Conservation (phyloP, 257 asterid species). For the Nicotiana undulata region DNA sequence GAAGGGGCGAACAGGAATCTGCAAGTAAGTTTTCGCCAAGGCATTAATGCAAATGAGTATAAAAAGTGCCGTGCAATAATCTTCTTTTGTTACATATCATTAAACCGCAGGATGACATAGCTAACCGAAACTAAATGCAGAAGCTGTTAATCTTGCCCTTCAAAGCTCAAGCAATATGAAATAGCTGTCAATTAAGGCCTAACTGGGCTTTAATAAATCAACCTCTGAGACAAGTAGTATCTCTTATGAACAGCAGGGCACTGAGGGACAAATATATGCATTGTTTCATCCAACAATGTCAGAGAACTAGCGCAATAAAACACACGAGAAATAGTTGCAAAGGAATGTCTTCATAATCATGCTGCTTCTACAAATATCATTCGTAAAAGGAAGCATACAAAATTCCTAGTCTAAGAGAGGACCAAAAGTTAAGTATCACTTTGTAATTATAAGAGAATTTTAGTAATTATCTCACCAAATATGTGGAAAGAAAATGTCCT, state of each 20-base stretch:
- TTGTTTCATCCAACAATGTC: neutral
- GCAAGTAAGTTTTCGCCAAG: slow-evolving; percentile 16
- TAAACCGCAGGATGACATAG: neutral
- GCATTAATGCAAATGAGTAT: slow-evolving; percentile 2
- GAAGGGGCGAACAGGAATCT: slow-evolving; percentile 98
- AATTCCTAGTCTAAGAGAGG: neutral
- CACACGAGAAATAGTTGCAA: neutral
- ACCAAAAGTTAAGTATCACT: neutral
- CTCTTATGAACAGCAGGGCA: neutral
- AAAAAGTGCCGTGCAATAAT: neutral
- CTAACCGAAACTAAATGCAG: neutral
- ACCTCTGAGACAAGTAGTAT: neutral
- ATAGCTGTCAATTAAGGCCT: neutral
- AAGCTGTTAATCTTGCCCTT: neutral
- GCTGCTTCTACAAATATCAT: neutral
- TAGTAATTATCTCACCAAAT: neutral
- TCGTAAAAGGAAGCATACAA: neutral
- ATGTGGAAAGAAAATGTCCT: neutral
- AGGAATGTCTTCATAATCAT: neutral
- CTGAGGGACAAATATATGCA: neutral
- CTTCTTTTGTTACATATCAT: neutral
- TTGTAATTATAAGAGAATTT: neutral
- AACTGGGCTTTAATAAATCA: neutral
- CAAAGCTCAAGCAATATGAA: neutral
- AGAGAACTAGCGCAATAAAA: neutral